Conservation (phyloP, 345 rosid genomes). For the Trapa bicornis region DNA sequence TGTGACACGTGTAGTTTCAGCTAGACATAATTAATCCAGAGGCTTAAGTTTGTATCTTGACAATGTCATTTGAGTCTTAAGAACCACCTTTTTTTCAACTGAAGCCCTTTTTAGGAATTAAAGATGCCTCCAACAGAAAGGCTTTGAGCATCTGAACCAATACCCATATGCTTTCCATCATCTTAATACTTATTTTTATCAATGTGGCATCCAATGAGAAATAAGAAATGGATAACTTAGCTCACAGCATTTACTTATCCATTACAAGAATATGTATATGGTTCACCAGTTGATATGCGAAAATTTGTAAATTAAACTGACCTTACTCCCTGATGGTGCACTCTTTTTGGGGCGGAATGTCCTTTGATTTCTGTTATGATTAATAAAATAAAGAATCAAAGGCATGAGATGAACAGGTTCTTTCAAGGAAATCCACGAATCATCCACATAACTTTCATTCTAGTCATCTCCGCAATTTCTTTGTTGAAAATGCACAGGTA, state of each 20-base stretch:
- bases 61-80: not conserved
- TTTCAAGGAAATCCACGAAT: not conserved
- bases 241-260: not conserved
- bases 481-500: not conserved
- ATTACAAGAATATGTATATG: not conserved
- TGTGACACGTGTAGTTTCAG: not conserved
- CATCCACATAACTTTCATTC: not conserved
- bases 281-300: not conserved
- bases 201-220: not conserved
- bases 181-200: not conserved
- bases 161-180: not conserved
- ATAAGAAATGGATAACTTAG: not conserved
- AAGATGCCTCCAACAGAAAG: too few relatives aligned
- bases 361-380: slow-evolving; percentile 64
- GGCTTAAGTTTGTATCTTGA: not conserved
- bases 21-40: not conserved
- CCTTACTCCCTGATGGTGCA: slow-evolving; percentile 99
- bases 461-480: not conserved
- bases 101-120: not conserved
- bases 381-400: slow-evolving; percentile 6
- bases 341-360: slow-evolving; percentile 98
- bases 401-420: not conserved
- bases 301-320: slow-evolving; percentile 19
- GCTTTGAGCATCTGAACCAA: too few relatives aligned
- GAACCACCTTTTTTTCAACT: not conserved